Percentiles rank a stretch among this genome's conserved stretches.
Conservation (phyloP, 1,139 yeast species). For the Yamadazyma friedrichii region DNA sequence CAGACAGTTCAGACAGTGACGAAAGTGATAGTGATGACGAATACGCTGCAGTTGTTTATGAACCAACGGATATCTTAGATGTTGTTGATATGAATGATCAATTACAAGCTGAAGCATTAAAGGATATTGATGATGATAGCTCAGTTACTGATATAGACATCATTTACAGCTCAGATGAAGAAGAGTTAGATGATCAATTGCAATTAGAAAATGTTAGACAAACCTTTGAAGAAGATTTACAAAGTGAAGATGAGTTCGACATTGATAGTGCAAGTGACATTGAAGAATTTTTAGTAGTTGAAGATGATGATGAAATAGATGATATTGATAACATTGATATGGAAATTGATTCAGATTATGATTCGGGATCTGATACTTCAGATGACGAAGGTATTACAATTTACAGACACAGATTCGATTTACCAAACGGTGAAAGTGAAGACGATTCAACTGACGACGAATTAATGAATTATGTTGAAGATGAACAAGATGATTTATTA, state of each 20-base stretch:
- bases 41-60: conserved; percentile 20
- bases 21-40: conserved; percentile 17
- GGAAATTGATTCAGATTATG: conserved; percentile 21
- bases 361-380: conserved; percentile 20
- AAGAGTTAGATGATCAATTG: conserved; percentile 33
- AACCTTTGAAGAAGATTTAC: conserved; percentile 36
- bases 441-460: conserved; percentile 42
- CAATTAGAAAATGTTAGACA: conserved; percentile 42
- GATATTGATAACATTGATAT: conserved; percentile 18
- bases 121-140: conserved; percentile 15
- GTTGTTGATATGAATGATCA: conserved; percentile 36
- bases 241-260: conserved; percentile 30
- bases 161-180: conserved; percentile 33
- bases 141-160: conserved; percentile 27
- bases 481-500: conserved; percentile 23
- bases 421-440: conserved; percentile 35
- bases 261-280: conserved; percentile 26
- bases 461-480: conserved; percentile 21
- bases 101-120: conserved; percentile 33
- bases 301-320: conserved; percentile 20
- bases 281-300: conserved; percentile 33
- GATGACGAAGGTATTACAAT: conserved; percentile 46
- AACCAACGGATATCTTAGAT: conserved; percentile 34
- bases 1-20: not conserved
- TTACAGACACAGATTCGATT: conserved; percentile 41